Evolutionary conservation across 768 basidiomycete species (phyloP), one percentile per base, ranked within the genome.

Genomic region (Termitomyces sp.): DNA sequence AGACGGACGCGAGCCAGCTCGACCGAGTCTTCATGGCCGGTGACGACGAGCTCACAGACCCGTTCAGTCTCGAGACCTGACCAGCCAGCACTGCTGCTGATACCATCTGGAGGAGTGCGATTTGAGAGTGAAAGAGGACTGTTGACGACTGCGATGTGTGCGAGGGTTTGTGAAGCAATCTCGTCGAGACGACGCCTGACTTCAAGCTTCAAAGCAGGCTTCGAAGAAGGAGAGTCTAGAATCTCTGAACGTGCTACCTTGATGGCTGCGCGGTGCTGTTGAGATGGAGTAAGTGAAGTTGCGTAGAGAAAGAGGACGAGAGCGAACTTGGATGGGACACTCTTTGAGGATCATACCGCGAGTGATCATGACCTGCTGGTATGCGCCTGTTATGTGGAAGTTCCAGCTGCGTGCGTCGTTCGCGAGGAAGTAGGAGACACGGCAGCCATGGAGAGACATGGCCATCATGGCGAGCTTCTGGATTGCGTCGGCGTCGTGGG

Each of bases 141-240:
- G 62, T 96, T 95, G 64, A 96, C 89, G 60, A 98, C 94, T 23
- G 94, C 88, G 66, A 98, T 93, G 68, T 94, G 91, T 9, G 95
- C 93, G 56, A 84, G 76, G n/a, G 93, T 95, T 66, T 92, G 89
- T 2, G 88, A 85, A 27, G 94, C 95, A 65, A 98, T 91, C 66
- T 96, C 92, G 69, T 97, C 94, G n/a, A 98, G 81, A 52, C 87
- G 84, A 48, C 84, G 83, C 50, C 89, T 82, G 33, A 95, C 90
- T 60, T 91, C 87, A 0, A 84, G 75, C 69, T 94, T 95, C 64
- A 96, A 80, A 6, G 83, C 69, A 6, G 90, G 91, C 72, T 88
- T 85, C 39, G 85, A 85, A 59, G 86, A 80, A 52, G 85, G 85
- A 49, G 86, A 85, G 70, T 97, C 94, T 47, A 98, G 85, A 55